phyloP scores from a whole-genome alignment of 148 eudicot species.

The Dysphania ambrosioides region DNA sequence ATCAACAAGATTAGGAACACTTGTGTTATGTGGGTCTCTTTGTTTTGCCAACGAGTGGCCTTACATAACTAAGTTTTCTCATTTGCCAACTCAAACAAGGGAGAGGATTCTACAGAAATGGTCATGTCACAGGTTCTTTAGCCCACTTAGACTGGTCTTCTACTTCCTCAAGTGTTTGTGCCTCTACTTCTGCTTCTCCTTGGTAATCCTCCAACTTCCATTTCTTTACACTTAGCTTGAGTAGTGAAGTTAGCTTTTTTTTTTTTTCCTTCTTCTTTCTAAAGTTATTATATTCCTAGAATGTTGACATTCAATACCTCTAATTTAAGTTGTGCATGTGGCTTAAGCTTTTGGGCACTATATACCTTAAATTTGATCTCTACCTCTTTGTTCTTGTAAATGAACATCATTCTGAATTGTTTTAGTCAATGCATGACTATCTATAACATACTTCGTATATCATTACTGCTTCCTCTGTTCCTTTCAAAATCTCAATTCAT shows the following conservation, averaged over 20 bases:
- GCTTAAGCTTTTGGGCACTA: no score
- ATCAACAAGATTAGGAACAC: slow-evolving; percentile 62
- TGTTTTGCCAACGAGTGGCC: slow-evolving; percentile 58
- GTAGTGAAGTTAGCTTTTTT: background rate
- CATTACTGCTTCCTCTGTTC: no score
- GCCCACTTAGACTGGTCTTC: slow-evolving; percentile 55
- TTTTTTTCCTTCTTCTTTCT: background rate
- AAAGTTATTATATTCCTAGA: no score
- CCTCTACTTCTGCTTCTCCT: slow-evolving; percentile 49
- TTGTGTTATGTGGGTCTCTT: slow-evolving; percentile 50
- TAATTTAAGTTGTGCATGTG: no score
- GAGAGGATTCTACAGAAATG: slow-evolving; percentile 54
- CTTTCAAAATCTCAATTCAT: no score
- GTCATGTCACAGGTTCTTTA: slow-evolving; percentile 41
- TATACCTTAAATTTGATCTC: no score
- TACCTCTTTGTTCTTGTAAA: no score
- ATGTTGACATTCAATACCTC: no score
- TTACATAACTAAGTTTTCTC: slow-evolving; percentile 46
- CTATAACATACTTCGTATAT: no score
- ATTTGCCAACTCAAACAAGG: slow-evolving; percentile 45
- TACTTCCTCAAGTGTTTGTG: slow-evolving; percentile 51
- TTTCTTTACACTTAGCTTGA: no score
- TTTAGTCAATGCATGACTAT: no score
- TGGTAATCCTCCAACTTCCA: slow-evolving; percentile 31
- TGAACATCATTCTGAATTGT: no score